Conservation (phyloP, 192 early-diverging fungal species). For the Spizellomyces punctatus region DNA sequence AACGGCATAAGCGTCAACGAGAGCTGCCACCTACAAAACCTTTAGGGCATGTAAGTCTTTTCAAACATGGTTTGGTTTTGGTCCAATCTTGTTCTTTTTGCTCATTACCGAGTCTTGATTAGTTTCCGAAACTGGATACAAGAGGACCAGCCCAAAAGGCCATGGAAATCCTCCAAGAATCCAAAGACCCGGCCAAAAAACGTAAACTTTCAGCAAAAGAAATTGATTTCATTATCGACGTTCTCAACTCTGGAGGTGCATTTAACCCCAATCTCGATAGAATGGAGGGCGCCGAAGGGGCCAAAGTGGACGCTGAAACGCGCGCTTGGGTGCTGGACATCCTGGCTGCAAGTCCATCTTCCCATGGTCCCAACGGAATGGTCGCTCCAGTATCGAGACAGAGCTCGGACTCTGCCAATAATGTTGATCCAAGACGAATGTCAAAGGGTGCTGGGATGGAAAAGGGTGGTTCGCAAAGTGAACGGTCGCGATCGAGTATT, state of each 20-base stretch:
- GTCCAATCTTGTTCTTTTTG: neutral
- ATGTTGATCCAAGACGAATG: neutral
- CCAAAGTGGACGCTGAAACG: slow-evolving; percentile 28
- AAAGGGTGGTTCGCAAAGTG: neutral
- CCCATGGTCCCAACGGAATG: neutral
- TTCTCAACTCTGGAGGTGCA: slow-evolving; percentile 16
- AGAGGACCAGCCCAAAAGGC: slow-evolving; percentile 22
- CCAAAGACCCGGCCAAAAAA: neutral
- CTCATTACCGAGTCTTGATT: neutral
- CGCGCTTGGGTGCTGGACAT: slow-evolving; percentile 32
- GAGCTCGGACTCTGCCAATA: neutral
- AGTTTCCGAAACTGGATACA: slow-evolving; percentile 22
- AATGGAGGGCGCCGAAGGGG: slow-evolving; percentile 27
- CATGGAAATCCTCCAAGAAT: slow-evolving; percentile 24
- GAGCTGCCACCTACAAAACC: neutral
- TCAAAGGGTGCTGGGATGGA: neutral
- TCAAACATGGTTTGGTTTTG: neutral
- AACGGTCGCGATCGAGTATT: neutral
- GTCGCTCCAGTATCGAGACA: neutral
- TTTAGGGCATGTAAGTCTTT: neutral
- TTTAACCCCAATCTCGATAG: slow-evolving; percentile 19
- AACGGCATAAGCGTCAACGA: no score
- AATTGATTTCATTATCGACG: slow-evolving; percentile 35
- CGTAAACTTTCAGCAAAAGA: slow-evolving; percentile 18
- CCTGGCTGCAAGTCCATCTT: slow-evolving; percentile 9